Evolutionary conservation across 305 asterid species (phyloP), one percentile per base, ranked within the genome.

Genomic region (Solanum chacoense): DNA sequence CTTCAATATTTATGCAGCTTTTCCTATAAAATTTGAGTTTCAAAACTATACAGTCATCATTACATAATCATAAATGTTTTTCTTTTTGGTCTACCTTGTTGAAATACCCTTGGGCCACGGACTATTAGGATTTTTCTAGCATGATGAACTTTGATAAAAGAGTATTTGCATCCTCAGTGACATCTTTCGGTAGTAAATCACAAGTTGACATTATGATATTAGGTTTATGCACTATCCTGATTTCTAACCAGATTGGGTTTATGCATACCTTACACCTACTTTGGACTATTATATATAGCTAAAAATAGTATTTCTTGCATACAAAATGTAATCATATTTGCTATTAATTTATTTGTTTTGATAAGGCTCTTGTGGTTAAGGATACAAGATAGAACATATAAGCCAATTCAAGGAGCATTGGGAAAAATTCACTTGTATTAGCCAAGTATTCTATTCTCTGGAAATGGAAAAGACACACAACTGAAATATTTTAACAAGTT

Each of bases 21-120:
- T 98, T 92, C 93, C 96, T 1, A 91, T 94, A 7, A 89, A 90
- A 94, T 95, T 96, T 2, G 38, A 36, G 38, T 36, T 7, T 36
- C 38, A 36, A 36, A 36, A 36, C 38, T 36, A 36, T 36, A 36
- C 38, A 36, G 10, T 36, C 38, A 2, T 36, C 38, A 36, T 1
- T 36, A 36, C 38, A 2, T 12, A 24, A 37, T 79, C 12, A 4
- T 79, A 8, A 40, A 31, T 26, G 35, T 37, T 73, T 18, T 38
- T 26, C 7, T 13, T 79, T 36, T 36, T 6, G 34, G 22, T 36
- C 22, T n/a, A 11, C 59, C 16, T 40, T 38, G 35, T 79, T 40
- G 36, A 40, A 79, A 26, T 14, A 3, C 36, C 36, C 2, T 1
- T 20, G 7, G 2, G 8, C 8, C 10, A 1, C 18, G 20, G 18